Percentiles rank a stretch among this genome's conserved stretches.
Conservation (phyloP, 1,139 yeast genomes). For the Sporopachydermia cereana region DNA sequence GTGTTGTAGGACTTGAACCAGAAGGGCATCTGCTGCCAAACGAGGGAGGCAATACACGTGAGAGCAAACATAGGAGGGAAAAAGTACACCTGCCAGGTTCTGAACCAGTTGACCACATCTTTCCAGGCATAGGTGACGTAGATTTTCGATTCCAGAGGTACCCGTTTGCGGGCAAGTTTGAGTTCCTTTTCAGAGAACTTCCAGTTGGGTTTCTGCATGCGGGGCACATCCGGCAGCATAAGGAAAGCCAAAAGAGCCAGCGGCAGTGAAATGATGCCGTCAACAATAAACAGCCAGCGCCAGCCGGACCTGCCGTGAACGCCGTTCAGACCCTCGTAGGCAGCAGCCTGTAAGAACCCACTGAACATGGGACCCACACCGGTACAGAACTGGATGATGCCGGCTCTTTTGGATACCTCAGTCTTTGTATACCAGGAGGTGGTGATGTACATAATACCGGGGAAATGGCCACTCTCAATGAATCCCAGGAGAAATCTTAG, state of each 20-base stretch:
- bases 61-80: slow-evolving; percentile 16
- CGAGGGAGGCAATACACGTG: slow-evolving; percentile 13
- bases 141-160: slow-evolving; percentile 13
- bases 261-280: slow-evolving; percentile 40
- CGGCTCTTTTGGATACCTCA: slow-evolving; percentile 39
- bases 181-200: slow-evolving; percentile 16
- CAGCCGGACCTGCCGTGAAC: slow-evolving; percentile 27
- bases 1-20: slow-evolving; percentile 22
- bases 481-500: slow-evolving; percentile 47
- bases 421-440: slow-evolving; percentile 39
- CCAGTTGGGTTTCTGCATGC: slow-evolving; percentile 11
- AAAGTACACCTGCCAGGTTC: slow-evolving; percentile 19
- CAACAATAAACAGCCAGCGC: slow-evolving; percentile 44
- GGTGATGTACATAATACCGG: slow-evolving; percentile 40
- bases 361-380: slow-evolving; percentile 34
- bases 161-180: slow-evolving; percentile 18
- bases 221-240: slow-evolving; percentile 59
- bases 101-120: slow-evolving; percentile 13
- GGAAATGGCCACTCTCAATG: slow-evolving; percentile 49
- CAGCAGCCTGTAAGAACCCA: slow-evolving; percentile 36
- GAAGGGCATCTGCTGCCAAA: slow-evolving; percentile 17
- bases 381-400: slow-evolving; percentile 36
- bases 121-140: slow-evolving; percentile 10
- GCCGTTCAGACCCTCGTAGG: slow-evolving; percentile 29
- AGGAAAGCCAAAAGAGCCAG: slow-evolving; percentile 54